Base-by-base conservation (phyloP, 1,284 basidiomycete genomes). In the Cryptococcus sp. region DNA sequence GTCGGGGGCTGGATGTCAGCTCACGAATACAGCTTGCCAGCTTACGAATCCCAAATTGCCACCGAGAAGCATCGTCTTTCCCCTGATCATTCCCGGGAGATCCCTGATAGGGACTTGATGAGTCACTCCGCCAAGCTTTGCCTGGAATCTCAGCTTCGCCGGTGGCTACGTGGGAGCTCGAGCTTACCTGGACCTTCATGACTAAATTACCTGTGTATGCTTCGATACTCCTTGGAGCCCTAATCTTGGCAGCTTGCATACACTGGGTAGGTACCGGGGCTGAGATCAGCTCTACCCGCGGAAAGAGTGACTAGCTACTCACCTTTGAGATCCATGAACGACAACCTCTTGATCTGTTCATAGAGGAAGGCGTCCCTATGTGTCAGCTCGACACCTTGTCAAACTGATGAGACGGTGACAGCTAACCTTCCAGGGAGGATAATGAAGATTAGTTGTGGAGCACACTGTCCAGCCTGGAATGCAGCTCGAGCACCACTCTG, bases 71-170 rank as follows among this genome's bases (percentile, higher is more conserved):
- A 69, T 69, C 13, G 67, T 69, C 53, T 60, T 62, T 4, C 65
- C 63, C 13, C 40, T 32, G 14, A 60, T 55, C 28, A 74, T 73
- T 32, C 65, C 62, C 1, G 72, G 72, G 10, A 71, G 65, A 52
- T 71, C 76, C 42, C 54, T 54, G 23, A 62, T 44, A 1, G 62
- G 60, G 23, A 75, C 54, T 24, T 60, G 62, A 54, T 73, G 73
- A 37, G 77, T 78, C 40, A 71, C 51, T n/a, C 77, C 78, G 14
- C 73, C 71, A 31, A 78, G 67, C 67, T 79, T 79, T 57, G 67
- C 67, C 63, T 77, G 55, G n/a, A 4, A 7, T 39, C 50, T 52
- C 54, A 55, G 42, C 52, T 44, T 5, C 9, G 10, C n/a, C 14
- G 19, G 10, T 22, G 1, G 7, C 25, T 0, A n/a, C 19, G 10